Percentiles rank a stretch among this genome's conserved stretches.
These are phyloP conservation scores for Calonectria henricotiae DNA, from an alignment of 2,329 filamentous ascomycete genomes.

Conservation along the genomic window DNA sequence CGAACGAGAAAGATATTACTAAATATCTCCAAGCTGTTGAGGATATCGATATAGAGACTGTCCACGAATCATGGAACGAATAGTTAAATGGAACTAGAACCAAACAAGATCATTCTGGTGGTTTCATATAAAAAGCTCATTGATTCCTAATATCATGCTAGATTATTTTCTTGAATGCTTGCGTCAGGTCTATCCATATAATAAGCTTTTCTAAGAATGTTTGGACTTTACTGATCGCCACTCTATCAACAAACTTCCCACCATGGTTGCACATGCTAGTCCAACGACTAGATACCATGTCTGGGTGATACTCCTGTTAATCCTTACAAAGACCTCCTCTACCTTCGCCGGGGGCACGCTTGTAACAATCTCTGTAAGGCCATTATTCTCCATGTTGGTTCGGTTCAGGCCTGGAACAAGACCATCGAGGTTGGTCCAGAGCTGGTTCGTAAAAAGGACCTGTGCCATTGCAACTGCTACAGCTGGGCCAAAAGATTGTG, in stretches of 20 bases:
- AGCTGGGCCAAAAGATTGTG: conserved; percentile 45
- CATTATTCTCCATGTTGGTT: conserved; percentile 3
- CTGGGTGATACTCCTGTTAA: conserved; percentile 31
- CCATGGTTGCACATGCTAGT: conserved; percentile 30
- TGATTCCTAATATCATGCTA: too few species aligned
- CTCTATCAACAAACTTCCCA: conserved; percentile 36
- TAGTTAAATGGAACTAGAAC: neutral
- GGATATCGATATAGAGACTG: neutral
- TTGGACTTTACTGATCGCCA: conserved; percentile 34
- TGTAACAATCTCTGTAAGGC: conserved; percentile 14
- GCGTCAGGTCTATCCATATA: too few species aligned
- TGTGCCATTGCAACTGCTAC: conserved; percentile 42
- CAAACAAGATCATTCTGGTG: neutral
- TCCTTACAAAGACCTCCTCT: neutral
- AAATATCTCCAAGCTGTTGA: neutral
- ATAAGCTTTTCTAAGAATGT: too few species aligned
- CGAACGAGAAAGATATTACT: neutral
- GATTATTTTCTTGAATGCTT: too few species aligned
- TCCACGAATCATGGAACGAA: conserved; percentile 9
- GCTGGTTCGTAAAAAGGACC: conserved; percentile 41
- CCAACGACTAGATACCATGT: conserved; percentile 40
- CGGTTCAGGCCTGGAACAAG: conserved; percentile 1
- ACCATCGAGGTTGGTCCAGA: conserved; percentile 31
- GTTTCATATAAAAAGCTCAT: neutral
- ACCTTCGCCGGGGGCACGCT: neutral